Base-by-base conservation (phyloP, 1,139 yeast genomes). In the Candida dubliniensis region DNA sequence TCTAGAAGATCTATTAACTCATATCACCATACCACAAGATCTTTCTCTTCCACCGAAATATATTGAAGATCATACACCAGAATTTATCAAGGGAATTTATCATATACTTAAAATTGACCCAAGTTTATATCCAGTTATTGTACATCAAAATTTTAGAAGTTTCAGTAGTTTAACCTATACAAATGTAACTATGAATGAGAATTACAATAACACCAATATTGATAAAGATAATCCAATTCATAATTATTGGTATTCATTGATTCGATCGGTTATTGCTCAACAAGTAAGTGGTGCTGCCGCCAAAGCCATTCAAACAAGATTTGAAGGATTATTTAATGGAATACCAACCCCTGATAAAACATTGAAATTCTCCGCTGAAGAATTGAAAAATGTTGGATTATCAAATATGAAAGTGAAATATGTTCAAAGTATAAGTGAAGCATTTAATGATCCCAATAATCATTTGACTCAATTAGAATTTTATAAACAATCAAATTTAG, bases 231-330 rank as follows among this genome's bases (percentile, higher is more conserved):
- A 48, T 53, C 56, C 51, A 57, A 74, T 59, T 69, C 70, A 54
- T 61, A 66, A 49, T 15, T 72, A 72, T 51, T 74, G 78, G 78
- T 57, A 64, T 38, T 54, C 69, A 31, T 56, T 74, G 36, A 54
- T 74, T 0, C 51, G 60, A 55, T 77, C 66, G 59, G 77, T 89
- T 7, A 77, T 87, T 12, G 79, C 87, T 0, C 96, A 90, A 64
- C 96, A 90, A 59, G 84, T 90, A 4, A 84, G 93, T 52, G 96
- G 96, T 1, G 76, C 81, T 0, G 95, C 96, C 0, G 96, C 96
- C 0, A 64, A 58, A 10, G 74, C 91, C 1, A 85, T 90, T 31
- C 74, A 76, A 44, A 51, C 51, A 10, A 75, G 77, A 53, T 78
- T 89, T 47, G 53, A 54, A 23, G 51, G 45, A 2, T 48, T 71